phyloP scores from a whole-genome alignment of 2,329 filamentous ascomycete genomes.

The Simplicillium sp. region DNA sequence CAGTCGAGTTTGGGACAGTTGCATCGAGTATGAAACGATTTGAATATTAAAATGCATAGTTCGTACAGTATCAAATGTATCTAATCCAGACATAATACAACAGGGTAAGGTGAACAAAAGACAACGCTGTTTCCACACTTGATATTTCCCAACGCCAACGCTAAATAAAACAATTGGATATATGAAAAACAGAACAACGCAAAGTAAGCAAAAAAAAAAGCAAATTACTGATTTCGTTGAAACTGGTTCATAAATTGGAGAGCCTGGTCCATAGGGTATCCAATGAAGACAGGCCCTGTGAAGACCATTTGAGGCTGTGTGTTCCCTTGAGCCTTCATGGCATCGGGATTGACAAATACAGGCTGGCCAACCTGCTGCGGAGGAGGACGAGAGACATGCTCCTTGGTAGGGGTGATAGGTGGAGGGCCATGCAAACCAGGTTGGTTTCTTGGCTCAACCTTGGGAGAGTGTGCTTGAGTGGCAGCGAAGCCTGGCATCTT shows the following conservation, averaged over 20 bases:
- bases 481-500: constrained; percentile 28
- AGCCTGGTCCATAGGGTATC: constrained; percentile 79
- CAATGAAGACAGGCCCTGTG: constrained; percentile 89
- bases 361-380: constrained; percentile 26
- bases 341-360: constrained; percentile 40
- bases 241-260: constrained; percentile 61
- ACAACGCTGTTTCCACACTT: too few relatives aligned
- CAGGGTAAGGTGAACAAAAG: too few relatives aligned
- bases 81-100: background rate
- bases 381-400: constrained; percentile 10
- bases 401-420: constrained; percentile 13
- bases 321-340: constrained; percentile 13
- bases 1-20: too few relatives aligned
- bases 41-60: too few relatives aligned
- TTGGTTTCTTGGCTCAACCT: constrained; percentile 8
- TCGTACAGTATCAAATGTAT: too few relatives aligned
- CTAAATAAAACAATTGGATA: constrained; percentile 11
- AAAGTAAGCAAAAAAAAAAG: constrained; percentile 4
- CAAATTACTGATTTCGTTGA: constrained; percentile 19
- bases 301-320: constrained; percentile 65
- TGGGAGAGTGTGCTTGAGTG: constrained; percentile 3
- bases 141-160: constrained; percentile 18
- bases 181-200: constrained; percentile 5
- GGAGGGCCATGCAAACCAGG: constrained; percentile 7
- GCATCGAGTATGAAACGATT: too few relatives aligned